phyloP scores from a whole-genome alignment of 495 filamentous ascomycete genomes.

The Lentithecium fluviatile region DNA sequence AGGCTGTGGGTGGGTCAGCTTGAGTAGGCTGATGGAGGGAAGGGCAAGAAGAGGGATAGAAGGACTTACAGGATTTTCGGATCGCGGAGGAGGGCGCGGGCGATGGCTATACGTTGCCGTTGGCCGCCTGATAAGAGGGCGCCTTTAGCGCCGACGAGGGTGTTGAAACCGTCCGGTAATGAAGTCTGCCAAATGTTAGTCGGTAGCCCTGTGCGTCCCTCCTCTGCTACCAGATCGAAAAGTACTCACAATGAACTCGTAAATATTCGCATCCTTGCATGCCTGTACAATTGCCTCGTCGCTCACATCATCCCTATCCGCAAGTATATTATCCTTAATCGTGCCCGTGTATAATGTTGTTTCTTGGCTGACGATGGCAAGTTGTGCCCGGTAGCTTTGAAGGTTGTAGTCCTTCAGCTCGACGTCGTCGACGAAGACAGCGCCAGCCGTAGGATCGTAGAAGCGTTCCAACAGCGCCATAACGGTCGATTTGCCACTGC shows the following conservation, averaged over 20 bases:
- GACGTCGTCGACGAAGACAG: conserved; percentile 32
- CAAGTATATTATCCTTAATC: conserved; percentile 76
- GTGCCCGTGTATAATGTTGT: conserved; percentile 84
- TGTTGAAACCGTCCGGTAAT: conserved; percentile 42
- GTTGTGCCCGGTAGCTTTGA: conserved; percentile 61
- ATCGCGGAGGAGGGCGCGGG: conserved; percentile 59
- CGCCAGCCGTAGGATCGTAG: conserved; percentile 36
- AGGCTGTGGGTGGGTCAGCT: conserved; percentile 44
- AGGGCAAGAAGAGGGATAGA: neutral
- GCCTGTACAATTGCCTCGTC: conserved; percentile 71
- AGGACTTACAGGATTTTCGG: conserved; percentile 61
- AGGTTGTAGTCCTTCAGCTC: conserved; percentile 31
- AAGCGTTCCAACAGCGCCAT: conserved; percentile 40
- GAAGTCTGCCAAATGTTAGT: conserved; percentile 13
- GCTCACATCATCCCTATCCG: conserved; percentile 57
- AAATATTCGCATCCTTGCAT: conserved; percentile 87
- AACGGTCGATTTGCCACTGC: conserved; percentile 39
- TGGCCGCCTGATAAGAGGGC: conserved; percentile 45
- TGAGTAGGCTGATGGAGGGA: neutral
- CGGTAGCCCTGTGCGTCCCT: neutral
- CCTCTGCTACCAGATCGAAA: neutral
- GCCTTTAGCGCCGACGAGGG: conserved; percentile 44
- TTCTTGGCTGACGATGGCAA: conserved; percentile 83
- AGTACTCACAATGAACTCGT: conserved; percentile 71
- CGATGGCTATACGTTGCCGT: conserved; percentile 47